Evolutionary conservation across 1,139 yeast species (phyloP).

Genomic region (Blastobotrys serpentis): DNA sequence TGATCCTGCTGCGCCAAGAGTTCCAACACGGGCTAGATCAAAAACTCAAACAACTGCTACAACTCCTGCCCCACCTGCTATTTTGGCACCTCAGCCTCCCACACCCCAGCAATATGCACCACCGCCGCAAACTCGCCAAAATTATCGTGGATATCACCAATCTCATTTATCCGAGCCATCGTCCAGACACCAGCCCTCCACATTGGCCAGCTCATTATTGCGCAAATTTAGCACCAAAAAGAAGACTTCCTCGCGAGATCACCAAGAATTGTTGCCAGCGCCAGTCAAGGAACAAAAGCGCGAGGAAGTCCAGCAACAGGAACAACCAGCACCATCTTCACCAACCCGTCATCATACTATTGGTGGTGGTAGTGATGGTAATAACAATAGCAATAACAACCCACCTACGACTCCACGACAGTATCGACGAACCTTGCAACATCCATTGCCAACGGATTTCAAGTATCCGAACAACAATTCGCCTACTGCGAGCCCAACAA

Average conservation of each 20-base stretch:
- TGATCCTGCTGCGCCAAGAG: conserved; percentile 24
- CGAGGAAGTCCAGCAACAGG: conserved; percentile 10
- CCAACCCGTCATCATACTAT: conserved; percentile 3
- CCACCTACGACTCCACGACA: conserved; percentile 3
- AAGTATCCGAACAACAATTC: conserved; percentile 19
- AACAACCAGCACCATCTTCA: conserved; percentile 10
- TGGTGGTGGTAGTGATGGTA: background rate
- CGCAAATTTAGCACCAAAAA: conserved; percentile 33
- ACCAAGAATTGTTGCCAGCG: conserved; percentile 9
- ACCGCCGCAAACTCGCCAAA: conserved; percentile 15
- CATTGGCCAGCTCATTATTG: conserved; percentile 30
- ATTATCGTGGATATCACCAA: conserved; percentile 20
- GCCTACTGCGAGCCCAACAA: conserved; percentile 16
- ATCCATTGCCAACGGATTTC: conserved; percentile 23
- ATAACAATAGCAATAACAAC: background rate
- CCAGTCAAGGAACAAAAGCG: conserved; percentile 4
- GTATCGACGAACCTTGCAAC: conserved; percentile 16
- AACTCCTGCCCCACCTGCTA: conserved; percentile 9
- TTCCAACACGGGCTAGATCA: conserved; percentile 27
- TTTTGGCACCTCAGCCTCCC: conserved; percentile 18
- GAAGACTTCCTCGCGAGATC: conserved; percentile 16
- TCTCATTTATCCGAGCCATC: conserved; percentile 27
- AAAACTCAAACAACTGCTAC: conserved; percentile 31
- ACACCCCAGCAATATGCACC: conserved; percentile 16
- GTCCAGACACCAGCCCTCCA: conserved; percentile 19